Evolutionary conservation across 306 rosid genomes (phyloP).

Genomic region (Senna siamea): DNA sequence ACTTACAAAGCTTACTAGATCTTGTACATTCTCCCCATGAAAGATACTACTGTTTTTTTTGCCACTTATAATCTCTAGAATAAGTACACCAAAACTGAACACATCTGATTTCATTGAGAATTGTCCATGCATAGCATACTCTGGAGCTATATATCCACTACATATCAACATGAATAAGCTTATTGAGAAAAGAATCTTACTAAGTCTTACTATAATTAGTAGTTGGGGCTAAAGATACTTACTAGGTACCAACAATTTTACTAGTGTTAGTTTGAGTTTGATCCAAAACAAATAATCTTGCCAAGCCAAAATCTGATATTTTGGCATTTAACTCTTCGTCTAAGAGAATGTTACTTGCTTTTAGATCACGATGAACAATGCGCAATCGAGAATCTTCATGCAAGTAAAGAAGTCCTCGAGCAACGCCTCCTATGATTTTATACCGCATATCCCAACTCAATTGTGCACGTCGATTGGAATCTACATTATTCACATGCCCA

Average conservation of each 20-base stretch:
- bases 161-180: background rate
- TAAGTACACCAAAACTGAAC: constrained; percentile 53
- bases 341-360: constrained; percentile 48
- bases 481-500: constrained; percentile 18
- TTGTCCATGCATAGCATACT: constrained; percentile 47
- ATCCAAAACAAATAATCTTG: constrained; percentile 42
- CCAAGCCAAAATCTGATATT: constrained; percentile 55
- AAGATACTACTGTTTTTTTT: constrained; percentile 39
- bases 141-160: constrained; percentile 61
- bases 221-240: background rate
- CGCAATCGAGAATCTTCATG: constrained; percentile 47
- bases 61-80: constrained; percentile 57
- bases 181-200: background rate
- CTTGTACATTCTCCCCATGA: constrained; percentile 22
- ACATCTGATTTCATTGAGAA: constrained; percentile 52
- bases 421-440: constrained; percentile 45
- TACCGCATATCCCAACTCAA: constrained; percentile 42
- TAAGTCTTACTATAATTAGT: too few species aligned
- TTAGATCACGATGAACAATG: constrained; percentile 49
- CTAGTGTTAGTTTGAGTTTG: constrained; percentile 44
- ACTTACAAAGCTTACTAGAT: constrained; percentile 52
- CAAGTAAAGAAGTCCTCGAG: constrained; percentile 46
- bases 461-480: constrained; percentile 30
- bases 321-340: constrained; percentile 43
- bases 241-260: constrained; percentile 49